Base-by-base conservation (phyloP, 2,329 filamentous ascomycete genomes). In the Diaporthe caulivora region DNA sequence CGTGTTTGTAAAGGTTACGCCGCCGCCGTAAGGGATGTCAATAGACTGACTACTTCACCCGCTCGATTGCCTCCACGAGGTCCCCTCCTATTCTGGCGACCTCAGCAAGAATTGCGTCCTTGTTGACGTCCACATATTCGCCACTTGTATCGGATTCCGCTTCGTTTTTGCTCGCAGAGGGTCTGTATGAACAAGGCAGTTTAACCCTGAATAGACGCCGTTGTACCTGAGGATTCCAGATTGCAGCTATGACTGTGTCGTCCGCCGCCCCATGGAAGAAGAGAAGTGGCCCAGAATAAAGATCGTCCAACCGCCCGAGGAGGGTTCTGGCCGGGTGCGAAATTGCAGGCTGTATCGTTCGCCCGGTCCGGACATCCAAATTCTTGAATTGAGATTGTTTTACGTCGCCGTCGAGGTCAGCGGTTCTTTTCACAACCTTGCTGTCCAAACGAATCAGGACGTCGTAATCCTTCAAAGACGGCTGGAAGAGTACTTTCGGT, bases 391-490 rank as follows among this genome's bases (percentile, higher is more conserved):
- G 87, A 0, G 87, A 83, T 60, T 85, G 83, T 62, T 79, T 82
- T 21, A 80, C 80, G 74, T 84, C 76, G 74, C 81, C 77, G 73
- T 26, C 47, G 3, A 60, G 73, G n/a, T 83, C 80, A 78, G 83
- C 72, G 37, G 86, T 78, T 76, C 80, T 75, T 79, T 85, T 85
- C 57, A 89, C 80, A 65, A 84, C 84, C 76, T 89, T 91, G 42
- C 87, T 77, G 21, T 90, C 89, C 26, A 98, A 85, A 79, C 92
- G 90, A 71, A 99, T 86, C n/a, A 96, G 84, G 76, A 98, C 92
- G 81, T 98, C 95, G 81, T 95, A 99, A 76, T 98, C 95, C 13
- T 83, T 82, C 8, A 94, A 86, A 0, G 92, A 90, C 3, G 93
- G 87, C n/a, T 89, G 86, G 83, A 98, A 98, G 11, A 98, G 87